A percentile compares a stretch with the other conserved stretches of the same genome.
Evolutionary conservation across 176 grass and related monocot genomes (phyloP).

Genomic region (Miscanthus lutarioriparius): DNA sequence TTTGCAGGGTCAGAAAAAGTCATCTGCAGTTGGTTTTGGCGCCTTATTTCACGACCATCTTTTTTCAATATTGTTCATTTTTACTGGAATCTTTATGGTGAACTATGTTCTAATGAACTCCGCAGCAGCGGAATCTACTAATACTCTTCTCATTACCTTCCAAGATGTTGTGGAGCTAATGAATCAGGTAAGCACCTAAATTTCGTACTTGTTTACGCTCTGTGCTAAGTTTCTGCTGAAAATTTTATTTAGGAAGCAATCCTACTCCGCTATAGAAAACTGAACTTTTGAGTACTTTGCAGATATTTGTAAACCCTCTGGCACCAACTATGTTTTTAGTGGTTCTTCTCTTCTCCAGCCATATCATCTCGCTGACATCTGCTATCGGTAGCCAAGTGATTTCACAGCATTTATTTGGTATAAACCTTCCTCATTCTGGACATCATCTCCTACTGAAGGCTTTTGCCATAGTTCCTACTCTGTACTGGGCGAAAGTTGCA

Average conservation of each 20-base stretch:
- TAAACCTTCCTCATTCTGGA: conserved; percentile 55
- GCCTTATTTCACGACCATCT: conserved; percentile 95
- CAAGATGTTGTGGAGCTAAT: conserved; percentile 94
- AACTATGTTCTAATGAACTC: conserved; percentile 95
- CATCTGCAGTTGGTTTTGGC: conserved; percentile 43
- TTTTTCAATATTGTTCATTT: conserved; percentile 88
- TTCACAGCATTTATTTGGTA: conserved; percentile 75
- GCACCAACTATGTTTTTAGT: conserved; percentile 76
- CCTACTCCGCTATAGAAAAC: neutral
- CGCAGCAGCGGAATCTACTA: conserved; percentile 76
- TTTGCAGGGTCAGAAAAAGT: conserved; percentile 80
- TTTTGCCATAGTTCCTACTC: conserved; percentile 69
- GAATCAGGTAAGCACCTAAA: conserved; percentile 67
- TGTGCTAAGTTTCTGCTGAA: conserved; percentile 10
- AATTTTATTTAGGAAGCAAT: conserved; percentile 19
- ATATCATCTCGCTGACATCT: conserved; percentile 76
- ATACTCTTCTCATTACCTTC: conserved; percentile 70
- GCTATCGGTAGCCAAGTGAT: conserved; percentile 75
- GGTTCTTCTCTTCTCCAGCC: conserved; percentile 92
- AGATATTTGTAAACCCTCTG: conserved; percentile 87
- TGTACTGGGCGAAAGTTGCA: conserved; percentile 63
- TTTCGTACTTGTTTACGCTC: conserved; percentile 22
- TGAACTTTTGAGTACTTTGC: conserved; percentile 31
- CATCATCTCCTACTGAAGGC: conserved; percentile 70
- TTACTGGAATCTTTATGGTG: conserved; percentile 92